These are phyloP conservation scores for Chlorella vulgaris DNA, from an alignment of 139 green algal genomes.

Conservation along the genomic window DNA sequence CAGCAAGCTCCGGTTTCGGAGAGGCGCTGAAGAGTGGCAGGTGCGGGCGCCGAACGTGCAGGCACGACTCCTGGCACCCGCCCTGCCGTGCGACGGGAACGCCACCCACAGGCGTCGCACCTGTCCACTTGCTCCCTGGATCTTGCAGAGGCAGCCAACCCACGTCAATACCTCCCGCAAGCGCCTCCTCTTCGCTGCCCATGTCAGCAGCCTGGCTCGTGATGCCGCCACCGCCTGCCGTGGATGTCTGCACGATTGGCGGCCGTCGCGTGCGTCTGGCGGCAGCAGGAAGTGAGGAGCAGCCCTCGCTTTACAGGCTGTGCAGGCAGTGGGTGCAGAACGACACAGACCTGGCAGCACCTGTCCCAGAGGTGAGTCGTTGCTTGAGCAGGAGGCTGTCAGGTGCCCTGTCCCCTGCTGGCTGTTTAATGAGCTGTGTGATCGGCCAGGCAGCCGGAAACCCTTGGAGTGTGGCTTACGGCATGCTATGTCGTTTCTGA, in stretches of 20 bases:
- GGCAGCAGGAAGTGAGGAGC: not conserved
- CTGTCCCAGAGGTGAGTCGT: conserved; percentile 17
- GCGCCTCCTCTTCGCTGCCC: not conserved
- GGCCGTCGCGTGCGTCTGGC: conserved; percentile 18
- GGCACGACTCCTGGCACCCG: too few species aligned
- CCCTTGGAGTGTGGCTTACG: too few species aligned
- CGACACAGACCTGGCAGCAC: conserved; percentile 18
- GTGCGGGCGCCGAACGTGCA: too few species aligned
- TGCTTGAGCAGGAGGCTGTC: not conserved
- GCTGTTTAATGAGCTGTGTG: not conserved
- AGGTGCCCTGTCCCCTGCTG: too few species aligned
- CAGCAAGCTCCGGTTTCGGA: too few species aligned
- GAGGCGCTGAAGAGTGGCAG: too few species aligned
- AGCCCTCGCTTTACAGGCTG: conserved; percentile 29
- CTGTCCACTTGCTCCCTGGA: too few species aligned
- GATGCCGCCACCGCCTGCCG: not conserved
- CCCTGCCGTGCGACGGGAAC: too few species aligned
- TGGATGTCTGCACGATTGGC: not conserved
- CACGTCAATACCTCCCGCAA: not conserved
- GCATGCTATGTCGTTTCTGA: not conserved
- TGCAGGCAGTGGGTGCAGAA: conserved; percentile 45
- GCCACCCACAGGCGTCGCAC: too few species aligned
- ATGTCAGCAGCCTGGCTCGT: conserved; percentile 1
- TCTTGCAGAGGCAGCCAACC: too few species aligned
- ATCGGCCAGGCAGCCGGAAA: too few species aligned